Evolutionary conservation across 345 rosid species (phyloP).

Genomic region (Stellera chamaejasme): DNA sequence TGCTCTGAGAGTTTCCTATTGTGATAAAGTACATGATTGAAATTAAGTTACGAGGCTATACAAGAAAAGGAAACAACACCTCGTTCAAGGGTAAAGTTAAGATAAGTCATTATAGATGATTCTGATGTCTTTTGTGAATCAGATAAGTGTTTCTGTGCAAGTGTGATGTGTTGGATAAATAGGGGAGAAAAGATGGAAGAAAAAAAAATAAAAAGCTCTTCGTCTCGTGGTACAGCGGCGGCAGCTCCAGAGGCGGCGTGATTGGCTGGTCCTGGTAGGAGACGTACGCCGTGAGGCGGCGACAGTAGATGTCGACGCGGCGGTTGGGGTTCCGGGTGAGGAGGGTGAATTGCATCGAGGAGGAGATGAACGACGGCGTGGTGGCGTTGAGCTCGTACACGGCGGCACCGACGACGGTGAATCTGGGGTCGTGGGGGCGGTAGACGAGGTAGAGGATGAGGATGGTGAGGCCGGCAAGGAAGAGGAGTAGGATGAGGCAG

Average conservation of each 20-base stretch:
- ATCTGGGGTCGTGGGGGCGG: constrained; percentile 68
- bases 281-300: constrained; percentile 48
- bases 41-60: too few relatives aligned
- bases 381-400: constrained; percentile 55
- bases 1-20: too few relatives aligned
- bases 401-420: constrained; percentile 57
- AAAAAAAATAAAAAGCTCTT: too few relatives aligned
- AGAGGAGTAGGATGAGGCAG: constrained; percentile 29
- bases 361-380: constrained; percentile 41
- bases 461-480: constrained; percentile 42
- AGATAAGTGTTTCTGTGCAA: too few relatives aligned
- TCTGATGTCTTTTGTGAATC: too few relatives aligned
- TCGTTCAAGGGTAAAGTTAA: too few relatives aligned
- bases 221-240: too few relatives aligned
- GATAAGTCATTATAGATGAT: too few relatives aligned
- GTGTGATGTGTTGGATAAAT: too few relatives aligned
- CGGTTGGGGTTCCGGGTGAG: constrained; percentile 60
- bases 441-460: constrained; percentile 54
- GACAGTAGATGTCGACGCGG: constrained; percentile 41
- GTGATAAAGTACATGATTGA: too few relatives aligned
- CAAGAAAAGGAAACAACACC: too few relatives aligned
- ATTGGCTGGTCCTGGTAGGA: constrained; percentile 56
- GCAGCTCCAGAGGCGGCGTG: constrained; percentile 36
- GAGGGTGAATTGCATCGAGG: constrained; percentile 69
- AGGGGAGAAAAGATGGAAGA: too few relatives aligned